Percentiles rank a stretch among this genome's conserved stretches.
These are phyloP conservation scores for Rugonectria rugulosa DNA, from an alignment of 2,329 filamentous ascomycete genomes.

Conservation along the genomic window DNA sequence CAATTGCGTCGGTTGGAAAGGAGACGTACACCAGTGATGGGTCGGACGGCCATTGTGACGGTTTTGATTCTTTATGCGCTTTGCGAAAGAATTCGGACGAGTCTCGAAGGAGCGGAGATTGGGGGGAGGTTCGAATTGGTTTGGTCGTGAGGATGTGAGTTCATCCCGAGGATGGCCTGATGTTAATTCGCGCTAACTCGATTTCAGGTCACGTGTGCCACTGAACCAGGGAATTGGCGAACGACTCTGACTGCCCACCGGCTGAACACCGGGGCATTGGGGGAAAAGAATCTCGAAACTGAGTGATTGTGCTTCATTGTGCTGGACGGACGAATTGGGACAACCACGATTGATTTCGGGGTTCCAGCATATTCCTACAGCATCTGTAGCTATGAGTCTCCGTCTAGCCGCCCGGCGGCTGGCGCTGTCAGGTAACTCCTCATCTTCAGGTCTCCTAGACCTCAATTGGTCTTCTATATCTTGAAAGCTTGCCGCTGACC, in stretches of 20 bases:
- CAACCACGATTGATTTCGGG: slow-evolving; percentile 30
- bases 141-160: slow-evolving; percentile 38
- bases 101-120: slow-evolving; percentile 26
- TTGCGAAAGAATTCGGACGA: slow-evolving; percentile 12
- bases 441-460: slow-evolving; percentile 3
- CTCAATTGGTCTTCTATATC: slow-evolving; percentile 29
- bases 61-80: slow-evolving; percentile 33
- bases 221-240: not conserved
- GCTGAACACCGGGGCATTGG: slow-evolving; percentile 35
- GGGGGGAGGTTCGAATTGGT: slow-evolving; percentile 28
- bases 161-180: slow-evolving; percentile 43
- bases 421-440: slow-evolving; percentile 62
- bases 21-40: slow-evolving; percentile 66
- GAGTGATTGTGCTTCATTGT: not conserved
- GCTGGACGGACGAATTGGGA: slow-evolving; percentile 25
- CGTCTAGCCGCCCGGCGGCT: slow-evolving; percentile 69
- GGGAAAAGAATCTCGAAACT: slow-evolving; percentile 39
- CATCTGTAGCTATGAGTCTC: slow-evolving; percentile 64
- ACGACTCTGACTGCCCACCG: slow-evolving; percentile 7
- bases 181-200: slow-evolving; percentile 46
- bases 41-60: slow-evolving; percentile 61
- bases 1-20: slow-evolving; percentile 42
- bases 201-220: slow-evolving; percentile 34
- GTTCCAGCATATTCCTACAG: slow-evolving; percentile 29
- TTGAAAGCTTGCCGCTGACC: slow-evolving; percentile 20